Evolutionary conservation across 208 protist species (phyloP).

Genomic region (Entamoeba invadens): DNA sequence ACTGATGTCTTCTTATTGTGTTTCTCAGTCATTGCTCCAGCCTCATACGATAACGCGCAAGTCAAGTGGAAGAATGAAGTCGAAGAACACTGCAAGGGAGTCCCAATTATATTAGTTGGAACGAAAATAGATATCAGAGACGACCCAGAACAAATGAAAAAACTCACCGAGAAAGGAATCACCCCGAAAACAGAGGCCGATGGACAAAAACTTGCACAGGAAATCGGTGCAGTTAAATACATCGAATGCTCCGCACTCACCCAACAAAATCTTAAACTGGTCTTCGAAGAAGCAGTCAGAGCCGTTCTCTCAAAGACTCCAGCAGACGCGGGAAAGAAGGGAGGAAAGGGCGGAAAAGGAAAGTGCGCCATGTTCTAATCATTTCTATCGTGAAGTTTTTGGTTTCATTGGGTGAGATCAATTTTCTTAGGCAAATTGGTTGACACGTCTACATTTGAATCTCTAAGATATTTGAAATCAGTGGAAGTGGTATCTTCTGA

Average conservation of each 20-base stretch:
- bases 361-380: neutral
- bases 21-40: constrained; percentile 47
- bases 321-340: neutral
- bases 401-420: too few species aligned
- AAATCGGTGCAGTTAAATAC: constrained; percentile 57
- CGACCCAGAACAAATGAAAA: constrained; percentile 31
- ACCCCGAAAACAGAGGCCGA: constrained; percentile 22
- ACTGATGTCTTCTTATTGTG: constrained; percentile 54
- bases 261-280: constrained; percentile 53
- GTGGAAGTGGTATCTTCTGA: too few species aligned
- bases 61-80: constrained; percentile 37
- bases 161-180: constrained; percentile 34
- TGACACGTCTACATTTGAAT: too few species aligned
- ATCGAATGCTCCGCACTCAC: constrained; percentile 65
- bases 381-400: too few species aligned
- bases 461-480: too few species aligned
- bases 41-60: constrained; percentile 51
- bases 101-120: constrained; percentile 45
- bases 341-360: neutral
- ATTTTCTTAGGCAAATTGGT: too few species aligned
- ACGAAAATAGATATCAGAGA: constrained; percentile 46
- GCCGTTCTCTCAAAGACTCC: constrained; percentile 11
- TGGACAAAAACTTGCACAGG: constrained; percentile 42
- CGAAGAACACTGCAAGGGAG: neutral
- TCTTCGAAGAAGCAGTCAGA: constrained; percentile 57